Evolutionary conservation across 2,329 filamentous ascomycete genomes (phyloP).

Genomic region (Verticillium tricorpus): DNA sequence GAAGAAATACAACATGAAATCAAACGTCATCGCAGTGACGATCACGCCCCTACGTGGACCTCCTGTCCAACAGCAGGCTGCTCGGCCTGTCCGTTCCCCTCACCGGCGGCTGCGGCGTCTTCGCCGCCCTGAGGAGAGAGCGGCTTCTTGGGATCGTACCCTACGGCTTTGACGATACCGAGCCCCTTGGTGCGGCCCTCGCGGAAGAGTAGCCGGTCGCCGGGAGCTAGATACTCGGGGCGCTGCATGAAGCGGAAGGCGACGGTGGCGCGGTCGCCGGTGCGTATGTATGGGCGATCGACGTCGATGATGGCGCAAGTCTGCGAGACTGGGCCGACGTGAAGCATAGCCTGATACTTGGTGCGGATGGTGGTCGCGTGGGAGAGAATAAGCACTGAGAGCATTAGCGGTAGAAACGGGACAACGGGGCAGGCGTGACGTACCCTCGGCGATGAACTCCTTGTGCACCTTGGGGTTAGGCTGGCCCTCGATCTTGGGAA

Average conservation of each 20-base stretch:
- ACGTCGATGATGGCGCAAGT: slow-evolving; percentile 98
- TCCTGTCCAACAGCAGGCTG: slow-evolving; percentile 4
- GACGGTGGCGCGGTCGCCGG: slow-evolving; percentile 88
- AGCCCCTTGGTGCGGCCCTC: slow-evolving; percentile 94
- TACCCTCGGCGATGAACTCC: slow-evolving; percentile 76
- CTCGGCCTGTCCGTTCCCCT: slow-evolving; percentile 1
- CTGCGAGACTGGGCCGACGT: slow-evolving; percentile 91
- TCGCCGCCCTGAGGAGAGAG: slow-evolving; percentile 18
- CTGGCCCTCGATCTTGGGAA: slow-evolving; percentile 74
- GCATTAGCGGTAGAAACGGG: not conserved
- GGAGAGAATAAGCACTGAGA: slow-evolving; percentile 78
- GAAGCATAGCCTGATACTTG: slow-evolving; percentile 96
- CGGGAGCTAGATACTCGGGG: slow-evolving; percentile 85
- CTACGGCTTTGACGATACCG: slow-evolving; percentile 87
- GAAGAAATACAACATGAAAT: not conserved
- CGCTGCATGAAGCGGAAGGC: slow-evolving; percentile 93
- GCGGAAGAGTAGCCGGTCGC: slow-evolving; percentile 86
- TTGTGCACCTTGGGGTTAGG: slow-evolving; percentile 65
- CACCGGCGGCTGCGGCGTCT: not conserved
- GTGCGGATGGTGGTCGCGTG: slow-evolving; percentile 97
- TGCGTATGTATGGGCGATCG: slow-evolving; percentile 90
- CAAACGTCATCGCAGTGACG: too few relatives aligned
- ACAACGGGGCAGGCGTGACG: slow-evolving; percentile 7
- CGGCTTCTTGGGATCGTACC: slow-evolving; percentile 68
- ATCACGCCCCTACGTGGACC: slow-evolving; percentile 8